A percentile compares a stretch with the other conserved stretches of the same genome.
Evolutionary conservation across 768 basidiomycete species (phyloP).

Genomic region (Candolleomyces efflorescens): DNA sequence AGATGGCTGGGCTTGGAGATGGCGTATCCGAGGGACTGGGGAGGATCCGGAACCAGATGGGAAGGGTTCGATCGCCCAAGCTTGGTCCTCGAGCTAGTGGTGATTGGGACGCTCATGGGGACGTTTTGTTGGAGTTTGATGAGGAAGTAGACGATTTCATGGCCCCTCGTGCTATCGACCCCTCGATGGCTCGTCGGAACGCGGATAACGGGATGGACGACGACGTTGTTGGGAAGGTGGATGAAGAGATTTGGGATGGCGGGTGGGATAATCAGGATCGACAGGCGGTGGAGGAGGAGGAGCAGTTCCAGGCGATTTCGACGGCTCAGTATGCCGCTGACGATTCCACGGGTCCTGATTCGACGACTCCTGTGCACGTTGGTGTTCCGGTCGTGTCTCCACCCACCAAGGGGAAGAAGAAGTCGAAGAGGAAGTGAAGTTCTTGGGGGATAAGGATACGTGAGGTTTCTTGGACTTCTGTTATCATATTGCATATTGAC

Average conservation of each 20-base stretch:
- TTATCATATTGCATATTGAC: too few species aligned
- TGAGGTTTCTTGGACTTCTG: too few species aligned
- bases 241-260: conserved; percentile 33
- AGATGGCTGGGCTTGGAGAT: conserved; percentile 38
- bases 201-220: conserved; percentile 28
- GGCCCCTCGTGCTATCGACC: conserved; percentile 12
- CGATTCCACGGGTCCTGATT: background rate
- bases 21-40: conserved; percentile 60
- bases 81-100: conserved; percentile 22
- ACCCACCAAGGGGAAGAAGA: background rate
- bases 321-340: conserved; percentile 4
- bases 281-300: conserved; percentile 46
- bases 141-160: conserved; percentile 66
- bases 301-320: conserved; percentile 46
- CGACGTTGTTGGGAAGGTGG: conserved; percentile 22
- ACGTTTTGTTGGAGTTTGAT: conserved; percentile 56
- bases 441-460: too few species aligned
- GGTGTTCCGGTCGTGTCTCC: background rate
- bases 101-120: conserved; percentile 13
- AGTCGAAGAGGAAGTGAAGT: background rate
- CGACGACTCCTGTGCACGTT: background rate
- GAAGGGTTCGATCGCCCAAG: conserved; percentile 44
- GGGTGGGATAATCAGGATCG: conserved; percentile 41
- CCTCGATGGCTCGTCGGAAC: conserved; percentile 15
- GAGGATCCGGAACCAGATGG: conserved; percentile 53